Evolutionary conservation across 768 basidiomycete species (phyloP), one percentile per base, ranked within the genome.

Genomic region (Pholiota microspora): DNA sequence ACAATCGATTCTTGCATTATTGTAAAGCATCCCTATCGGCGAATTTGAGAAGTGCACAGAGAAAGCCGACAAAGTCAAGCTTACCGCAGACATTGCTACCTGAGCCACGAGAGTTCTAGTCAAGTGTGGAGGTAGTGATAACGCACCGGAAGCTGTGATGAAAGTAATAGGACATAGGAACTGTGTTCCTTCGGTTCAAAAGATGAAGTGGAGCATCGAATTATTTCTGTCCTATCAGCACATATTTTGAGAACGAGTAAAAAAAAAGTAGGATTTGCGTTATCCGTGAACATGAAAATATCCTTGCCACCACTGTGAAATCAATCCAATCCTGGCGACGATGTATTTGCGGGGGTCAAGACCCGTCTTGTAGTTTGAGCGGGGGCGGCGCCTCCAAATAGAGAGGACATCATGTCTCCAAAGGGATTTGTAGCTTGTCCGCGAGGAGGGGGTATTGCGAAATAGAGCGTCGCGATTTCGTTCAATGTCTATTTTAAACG

Each of bases 371-470:
- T 57, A 2, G 74, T 68, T 48, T 71, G 70, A 3, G 66, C 51
- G 25, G 75, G 68, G 8, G 75, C 61, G 1, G 80, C 80, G 6
- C 92, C 92, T 24, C 94, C 94, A 55, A 98, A 88, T 67, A 98
- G 73, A 4, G 87, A 86, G 4, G 93, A 91, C 70, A 98, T 73
- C 79, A 98, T 89, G 25, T 94, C 92, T 25, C 87, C 90, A 47
- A 98, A 70, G 4, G 95, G 88, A 66, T 96, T 96, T 6, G 77
- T 83, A 9, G 83, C 79, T 66, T 86, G 81, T 51, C 73, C 69
- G 54, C 86, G 77, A 48, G 92, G 89, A 31, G 85, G 88, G 6
- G 92, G 88, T 46, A 98, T 87, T 7, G 86, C 87, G 71, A 99
- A 98, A 71, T 92, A 94, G 23, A 94, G 68, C 12, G 78, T 78